These are phyloP conservation scores for Xerocomus minutiporus DNA, from an alignment of 1,284 basidiomycete species.

Conservation along the genomic window DNA sequence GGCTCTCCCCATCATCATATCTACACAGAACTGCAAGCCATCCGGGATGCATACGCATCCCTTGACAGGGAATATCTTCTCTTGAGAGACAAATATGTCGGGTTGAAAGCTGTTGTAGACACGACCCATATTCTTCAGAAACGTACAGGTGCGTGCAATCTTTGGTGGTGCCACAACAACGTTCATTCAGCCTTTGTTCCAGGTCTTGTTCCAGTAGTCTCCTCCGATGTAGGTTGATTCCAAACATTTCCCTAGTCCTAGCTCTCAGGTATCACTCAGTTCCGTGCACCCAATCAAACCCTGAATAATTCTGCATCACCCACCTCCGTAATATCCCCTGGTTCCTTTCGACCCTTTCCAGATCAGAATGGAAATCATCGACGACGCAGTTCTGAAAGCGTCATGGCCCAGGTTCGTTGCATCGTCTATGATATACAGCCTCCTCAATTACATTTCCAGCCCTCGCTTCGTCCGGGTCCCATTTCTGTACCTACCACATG, in stretches of 20 bases:
- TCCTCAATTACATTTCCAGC: conserved; percentile 11
- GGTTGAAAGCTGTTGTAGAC: conserved; percentile 13
- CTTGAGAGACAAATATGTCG: conserved; percentile 25
- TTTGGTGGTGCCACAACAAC: not conserved
- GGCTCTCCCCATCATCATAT: conserved; percentile 20
- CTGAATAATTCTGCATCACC: conserved; percentile 7
- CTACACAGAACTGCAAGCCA: conserved; percentile 17
- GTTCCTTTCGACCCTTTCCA: conserved; percentile 1
- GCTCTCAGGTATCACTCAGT: conserved; percentile 1
- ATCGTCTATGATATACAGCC: not conserved
- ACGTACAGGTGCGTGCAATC: conserved; percentile 6
- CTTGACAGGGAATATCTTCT: conserved; percentile 22
- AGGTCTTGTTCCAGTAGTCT: conserved; percentile 4
- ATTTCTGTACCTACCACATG: conserved; percentile 13
- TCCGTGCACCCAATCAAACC: conserved; percentile 7
- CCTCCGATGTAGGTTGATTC: conserved; percentile 12
- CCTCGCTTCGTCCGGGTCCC: conserved; percentile 8
- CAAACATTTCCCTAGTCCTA: not conserved
- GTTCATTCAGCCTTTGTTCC: not conserved
- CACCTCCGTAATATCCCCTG: conserved; percentile 3
- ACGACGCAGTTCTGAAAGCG: conserved; percentile 18
- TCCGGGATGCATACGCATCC: conserved; percentile 14
- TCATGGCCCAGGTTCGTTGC: conserved; percentile 19
- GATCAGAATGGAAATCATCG: conserved; percentile 6
- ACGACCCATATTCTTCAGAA: conserved; percentile 8